Base-by-base conservation (phyloP, 345 rosid species). In the Arabidopsis suecica region DNA sequence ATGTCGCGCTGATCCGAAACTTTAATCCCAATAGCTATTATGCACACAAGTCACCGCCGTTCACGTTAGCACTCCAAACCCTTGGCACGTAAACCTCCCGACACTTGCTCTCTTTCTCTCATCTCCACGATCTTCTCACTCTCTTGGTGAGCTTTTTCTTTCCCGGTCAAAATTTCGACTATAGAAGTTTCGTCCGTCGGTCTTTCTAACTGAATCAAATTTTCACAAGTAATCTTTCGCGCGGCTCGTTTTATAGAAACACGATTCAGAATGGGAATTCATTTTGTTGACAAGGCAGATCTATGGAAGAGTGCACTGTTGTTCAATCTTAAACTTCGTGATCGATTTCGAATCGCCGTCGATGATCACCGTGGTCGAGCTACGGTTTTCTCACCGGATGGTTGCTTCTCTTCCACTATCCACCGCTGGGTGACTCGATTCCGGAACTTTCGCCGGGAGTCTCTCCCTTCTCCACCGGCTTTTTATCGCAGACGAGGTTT, bases 401-500 rank as follows among this genome's bases (percentile, higher is more conserved):
- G 84, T 13, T 82, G 75, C 83, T 89, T 91, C 73, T 85, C 97
- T 0, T 84, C 91, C 41, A 76, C 84, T 37, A 75, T 94, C 47
- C 84, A 84, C 65, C 94, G 96, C 23, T 85, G 83, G 83, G 50
- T 85, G 68, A 49, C 84, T 74, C 87, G 88, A 10, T 87, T 86
- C 75, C 90, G 82, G 8, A 85, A 89, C 72, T 91, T 91, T 37
- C 99, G 97, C 30, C 74, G 82, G 32, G 96, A 91, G 33, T 89
- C 97, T 28, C 84, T 91, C 56, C 96, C 90, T 48, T 89, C 99
- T 20, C 75, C 96, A 37, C 79, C 97, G 1, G 77, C 83, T 65
- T 90, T 91, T 75, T 86, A 92, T 62, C 90, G 89, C 66, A 85
- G 88, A 80, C 73, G 86, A 89, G 99, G 99, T 89, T 67, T 16